phyloP scores from a whole-genome alignment of 2,329 filamentous ascomycete species.

The Aureobasidium zeae region DNA sequence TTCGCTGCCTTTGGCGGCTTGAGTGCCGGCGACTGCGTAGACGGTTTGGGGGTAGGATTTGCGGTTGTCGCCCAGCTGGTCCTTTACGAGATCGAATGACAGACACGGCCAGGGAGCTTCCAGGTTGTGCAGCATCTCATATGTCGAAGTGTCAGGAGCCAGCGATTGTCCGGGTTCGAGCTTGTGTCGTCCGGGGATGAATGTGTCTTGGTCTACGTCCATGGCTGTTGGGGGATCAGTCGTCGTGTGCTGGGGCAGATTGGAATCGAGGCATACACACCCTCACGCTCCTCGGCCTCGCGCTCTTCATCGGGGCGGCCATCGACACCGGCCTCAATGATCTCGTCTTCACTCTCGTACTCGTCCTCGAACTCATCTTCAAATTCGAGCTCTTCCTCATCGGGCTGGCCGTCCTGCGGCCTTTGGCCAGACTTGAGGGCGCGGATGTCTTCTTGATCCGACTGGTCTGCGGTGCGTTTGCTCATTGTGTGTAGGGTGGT shows the following conservation, averaged over 20 bases:
- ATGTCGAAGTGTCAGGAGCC: slow-evolving; percentile 84
- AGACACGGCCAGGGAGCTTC: slow-evolving; percentile 95
- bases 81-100: slow-evolving; percentile 85
- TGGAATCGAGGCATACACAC: slow-evolving; percentile 31
- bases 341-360: slow-evolving; percentile 85
- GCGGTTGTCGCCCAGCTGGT: slow-evolving; percentile 77
- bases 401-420: slow-evolving; percentile 43
- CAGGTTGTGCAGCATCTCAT: slow-evolving; percentile 93
- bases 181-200: slow-evolving; percentile 90
- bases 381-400: slow-evolving; percentile 60
- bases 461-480: slow-evolving; percentile 49
- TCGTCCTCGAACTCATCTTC: slow-evolving; percentile 94
- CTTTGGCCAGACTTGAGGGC: slow-evolving; percentile 54
- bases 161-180: slow-evolving; percentile 85
- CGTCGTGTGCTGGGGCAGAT: neutral
- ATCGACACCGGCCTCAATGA: slow-evolving; percentile 88
- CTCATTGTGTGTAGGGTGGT: slow-evolving; percentile 42
- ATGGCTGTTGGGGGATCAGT: slow-evolving; percentile 51
- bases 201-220: slow-evolving; percentile 89
- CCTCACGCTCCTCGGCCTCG: slow-evolving; percentile 75
- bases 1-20: slow-evolving; percentile 65
- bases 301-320: slow-evolving; percentile 85
- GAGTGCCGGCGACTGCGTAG: slow-evolving; percentile 89
- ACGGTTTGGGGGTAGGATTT: slow-evolving; percentile 92
- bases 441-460: slow-evolving; percentile 38